Evolutionary conservation across 2,329 filamentous ascomycete species (phyloP).

Genomic region (Didymella lethalis): DNA sequence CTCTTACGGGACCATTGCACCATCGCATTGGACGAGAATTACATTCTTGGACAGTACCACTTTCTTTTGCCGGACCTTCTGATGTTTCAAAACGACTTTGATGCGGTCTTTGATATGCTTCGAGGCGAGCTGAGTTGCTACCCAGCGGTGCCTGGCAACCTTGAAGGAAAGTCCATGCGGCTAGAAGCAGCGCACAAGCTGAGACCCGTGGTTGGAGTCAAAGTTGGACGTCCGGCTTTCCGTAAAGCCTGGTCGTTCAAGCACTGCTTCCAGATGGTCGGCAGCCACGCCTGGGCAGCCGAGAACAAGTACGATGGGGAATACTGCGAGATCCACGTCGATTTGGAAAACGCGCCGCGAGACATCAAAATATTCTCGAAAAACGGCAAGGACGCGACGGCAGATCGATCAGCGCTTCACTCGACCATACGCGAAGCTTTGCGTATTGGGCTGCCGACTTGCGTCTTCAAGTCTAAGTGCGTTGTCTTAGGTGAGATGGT

Average conservation of each 20-base stretch:
- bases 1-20: slow-evolving; percentile 79
- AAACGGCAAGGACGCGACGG: slow-evolving; percentile 86
- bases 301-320: slow-evolving; percentile 89
- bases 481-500: slow-evolving; percentile 87
- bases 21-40: slow-evolving; percentile 65
- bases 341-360: slow-evolving; percentile 63
- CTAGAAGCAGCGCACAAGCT: slow-evolving; percentile 51
- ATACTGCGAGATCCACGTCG: slow-evolving; percentile 85
- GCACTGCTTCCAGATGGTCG: slow-evolving; percentile 73
- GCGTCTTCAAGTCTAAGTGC: slow-evolving; percentile 69
- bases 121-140: slow-evolving; percentile 53
- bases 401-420: slow-evolving; percentile 70
- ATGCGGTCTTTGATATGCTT: slow-evolving; percentile 65
- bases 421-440: slow-evolving; percentile 71
- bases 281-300: slow-evolving; percentile 69
- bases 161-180: slow-evolving; percentile 44
- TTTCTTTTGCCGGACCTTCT: slow-evolving; percentile 74
- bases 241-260: slow-evolving; percentile 65
- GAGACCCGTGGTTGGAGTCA: slow-evolving; percentile 53
- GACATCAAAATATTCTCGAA: slow-evolving; percentile 88
- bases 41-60: slow-evolving; percentile 70
- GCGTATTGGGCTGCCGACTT: slow-evolving; percentile 64
- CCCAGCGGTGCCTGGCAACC: slow-evolving; percentile 47
- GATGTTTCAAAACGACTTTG: slow-evolving; percentile 73
- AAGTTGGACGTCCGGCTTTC: slow-evolving; percentile 57